These are phyloP conservation scores for Fusarium tanahbumbuense DNA, from an alignment of 2,329 filamentous ascomycete genomes.

Conservation along the genomic window DNA sequence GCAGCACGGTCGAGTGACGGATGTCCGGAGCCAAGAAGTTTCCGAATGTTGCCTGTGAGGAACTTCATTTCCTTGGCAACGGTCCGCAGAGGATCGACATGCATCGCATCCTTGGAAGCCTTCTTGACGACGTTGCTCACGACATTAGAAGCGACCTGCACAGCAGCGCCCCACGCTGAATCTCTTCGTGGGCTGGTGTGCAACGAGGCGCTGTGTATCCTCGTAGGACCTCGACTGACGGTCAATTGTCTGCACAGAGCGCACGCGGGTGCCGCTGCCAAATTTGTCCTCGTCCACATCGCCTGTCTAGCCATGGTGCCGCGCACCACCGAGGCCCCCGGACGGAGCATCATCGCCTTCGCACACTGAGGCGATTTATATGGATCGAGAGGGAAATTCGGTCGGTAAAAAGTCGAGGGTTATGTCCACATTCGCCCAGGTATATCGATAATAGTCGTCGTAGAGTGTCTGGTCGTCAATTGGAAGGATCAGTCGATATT, in stretches of 20 bases:
- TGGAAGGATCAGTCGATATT: constrained; percentile 14
- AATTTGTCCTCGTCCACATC: constrained; percentile 35
- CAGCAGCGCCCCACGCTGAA: constrained; percentile 82
- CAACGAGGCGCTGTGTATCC: constrained; percentile 50
- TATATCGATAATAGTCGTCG: background rate
- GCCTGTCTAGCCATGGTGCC: constrained; percentile 50
- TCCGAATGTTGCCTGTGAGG: constrained; percentile 90
- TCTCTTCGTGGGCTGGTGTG: constrained; percentile 60
- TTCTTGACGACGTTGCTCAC: constrained; percentile 75
- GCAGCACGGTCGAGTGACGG: constrained; percentile 93
- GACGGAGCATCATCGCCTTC: constrained; percentile 64
- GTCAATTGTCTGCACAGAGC: constrained; percentile 48
- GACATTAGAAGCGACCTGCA: constrained; percentile 76
- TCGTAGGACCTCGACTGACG: constrained; percentile 51
- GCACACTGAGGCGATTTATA: constrained; percentile 12
- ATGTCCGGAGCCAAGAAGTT: constrained; percentile 93
- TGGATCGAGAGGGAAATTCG: constrained; percentile 7
- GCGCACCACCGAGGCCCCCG: constrained; percentile 63
- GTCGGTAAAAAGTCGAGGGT: background rate
- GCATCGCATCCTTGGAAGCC: constrained; percentile 73
- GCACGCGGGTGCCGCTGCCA: constrained; percentile 44
- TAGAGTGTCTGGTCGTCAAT: constrained; percentile 5
- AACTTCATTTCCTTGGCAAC: constrained; percentile 98
- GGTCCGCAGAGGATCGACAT: constrained; percentile 86
- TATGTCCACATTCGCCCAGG: constrained; percentile 32